Base-by-base conservation (phyloP, 1,284 basidiomycete genomes). In the Ustilago sp. region DNA sequence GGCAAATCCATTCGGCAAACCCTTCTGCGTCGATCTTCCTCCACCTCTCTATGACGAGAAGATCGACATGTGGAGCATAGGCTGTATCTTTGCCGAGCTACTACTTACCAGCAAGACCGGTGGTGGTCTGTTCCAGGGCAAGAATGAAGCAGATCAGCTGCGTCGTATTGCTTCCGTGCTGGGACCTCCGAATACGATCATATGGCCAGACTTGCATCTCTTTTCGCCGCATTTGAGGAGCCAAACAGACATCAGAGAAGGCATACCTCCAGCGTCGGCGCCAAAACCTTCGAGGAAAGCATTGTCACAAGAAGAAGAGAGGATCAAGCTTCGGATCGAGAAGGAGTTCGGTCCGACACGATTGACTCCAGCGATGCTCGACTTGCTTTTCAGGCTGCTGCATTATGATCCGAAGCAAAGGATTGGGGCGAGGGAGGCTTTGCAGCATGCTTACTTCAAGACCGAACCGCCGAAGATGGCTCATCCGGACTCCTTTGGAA, bases 21-120 rank as follows among this genome's bases (percentile, higher is more conserved):
- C 39, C 13, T 41, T 13, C 53, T 7, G 31, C 59, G 48, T 32
- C 35, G 19, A 31, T 19, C 57, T 50, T 0, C 9, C 19, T 8
- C 28, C 54, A 2, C 72, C 67, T 3, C 45, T 51, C 2, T 86
- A 86, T 66, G 72, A 79, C 34, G 80, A 80, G 3, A 80, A 77
- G 11, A 77, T 85, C 52, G 85, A 86, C 63, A 79, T 86, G 71
- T 80, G 97, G 97, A 97, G 94, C 54, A 92, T 99, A n/a, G 97
- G 97, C 4, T 99, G 97, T 88, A 98, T 99, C 80, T 98, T 99
- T 85, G 96, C 93, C 31, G 97, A 99, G 86, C 89, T 99, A 48
- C 90, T 99, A 77, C 89, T 94, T 13, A 53, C 63, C 41, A 11
- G 45, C 19, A 19, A 54, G 28, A 59, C 53, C 77, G 94, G 94